Conservation (phyloP, 1,284 basidiomycete species). For the Cryptococcus sp. region DNA sequence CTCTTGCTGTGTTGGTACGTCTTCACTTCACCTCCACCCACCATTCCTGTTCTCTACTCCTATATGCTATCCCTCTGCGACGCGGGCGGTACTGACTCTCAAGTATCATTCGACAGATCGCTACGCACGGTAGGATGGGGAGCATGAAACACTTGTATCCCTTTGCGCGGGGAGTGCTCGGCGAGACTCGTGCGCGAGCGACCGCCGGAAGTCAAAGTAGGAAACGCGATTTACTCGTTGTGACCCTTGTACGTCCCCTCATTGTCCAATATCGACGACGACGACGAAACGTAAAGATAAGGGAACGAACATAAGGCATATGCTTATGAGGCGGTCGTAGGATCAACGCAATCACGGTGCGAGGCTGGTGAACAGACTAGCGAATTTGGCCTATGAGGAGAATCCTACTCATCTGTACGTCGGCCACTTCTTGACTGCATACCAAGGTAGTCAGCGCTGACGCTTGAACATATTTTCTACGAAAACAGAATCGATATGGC, state of each 20-base stretch:
- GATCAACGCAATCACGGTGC: constrained; percentile 77
- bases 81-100: not conserved
- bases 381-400: constrained; percentile 64
- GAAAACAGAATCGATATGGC: constrained; percentile 75
- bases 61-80: not conserved
- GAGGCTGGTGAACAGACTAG: constrained; percentile 58
- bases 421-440: not conserved
- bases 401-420: constrained; percentile 63
- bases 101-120: constrained; percentile 30
- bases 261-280: not conserved
- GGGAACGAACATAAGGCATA: not conserved
- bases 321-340: constrained; percentile 50
- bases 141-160: constrained; percentile 40
- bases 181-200: constrained; percentile 19
- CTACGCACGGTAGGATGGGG: constrained; percentile 45
- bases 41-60: not conserved
- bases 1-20: constrained; percentile 43
- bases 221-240: constrained; percentile 44
- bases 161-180: constrained; percentile 43
- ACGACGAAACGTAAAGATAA: not conserved
- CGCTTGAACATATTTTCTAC: not conserved
- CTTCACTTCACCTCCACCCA: no score
- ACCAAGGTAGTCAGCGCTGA: not conserved
- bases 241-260: constrained; percentile 43
- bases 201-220: constrained; percentile 14